Base-by-base conservation (phyloP, 1,284 basidiomycete genomes). In the Melampsora americana region DNA sequence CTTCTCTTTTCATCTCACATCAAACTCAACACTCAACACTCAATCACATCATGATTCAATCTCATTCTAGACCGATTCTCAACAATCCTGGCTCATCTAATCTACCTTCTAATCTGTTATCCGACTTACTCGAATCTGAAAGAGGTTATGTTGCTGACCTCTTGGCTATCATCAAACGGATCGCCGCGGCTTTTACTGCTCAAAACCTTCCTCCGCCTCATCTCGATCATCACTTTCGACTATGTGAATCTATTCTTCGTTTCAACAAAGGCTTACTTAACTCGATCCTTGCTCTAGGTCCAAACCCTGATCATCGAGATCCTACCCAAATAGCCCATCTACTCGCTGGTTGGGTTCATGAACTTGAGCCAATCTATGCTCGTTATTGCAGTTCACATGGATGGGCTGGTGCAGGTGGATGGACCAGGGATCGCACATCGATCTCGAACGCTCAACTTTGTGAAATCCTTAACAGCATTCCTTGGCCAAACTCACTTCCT, bases 321-420 rank as follows among this genome's bases (percentile, higher is more conserved):
- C 60, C 23, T 16, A 32, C 11, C 9, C 60, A 62, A 62, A 35
- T 72, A 35, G 46, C 62, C 60, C 44, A 48, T 28, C 61, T 72
- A 44, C 48, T 72, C 39, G 62, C 32, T 42, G 42, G 62, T 11
- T 62, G 60, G 60, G 30, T 66, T 42, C 30, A 26, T 4, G 46
- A 66, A 11, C 61, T 73, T 56, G 48, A 66, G 11, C 50, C 71
- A 11, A 56, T 30, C 35, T 73, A 73, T 42, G 28, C 35, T 35
- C 61, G 48, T 26, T 73, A 73, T 56, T 73, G 71, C n/a, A 44
- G 53, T 46, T 62, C 62, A 6, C 50, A 30, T 53, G 71, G 71
- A 23, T 73, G 71, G 71, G 64, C 71, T 23, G 71, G 71, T 30
- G 61, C 48, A 11, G 71, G 62, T 14, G 62, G 62, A 26, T 73